Evolutionary conservation across 2,329 filamentous ascomycete genomes (phyloP), one percentile per base, ranked within the genome.

Genomic region (Salinomyces thailandicus): DNA sequence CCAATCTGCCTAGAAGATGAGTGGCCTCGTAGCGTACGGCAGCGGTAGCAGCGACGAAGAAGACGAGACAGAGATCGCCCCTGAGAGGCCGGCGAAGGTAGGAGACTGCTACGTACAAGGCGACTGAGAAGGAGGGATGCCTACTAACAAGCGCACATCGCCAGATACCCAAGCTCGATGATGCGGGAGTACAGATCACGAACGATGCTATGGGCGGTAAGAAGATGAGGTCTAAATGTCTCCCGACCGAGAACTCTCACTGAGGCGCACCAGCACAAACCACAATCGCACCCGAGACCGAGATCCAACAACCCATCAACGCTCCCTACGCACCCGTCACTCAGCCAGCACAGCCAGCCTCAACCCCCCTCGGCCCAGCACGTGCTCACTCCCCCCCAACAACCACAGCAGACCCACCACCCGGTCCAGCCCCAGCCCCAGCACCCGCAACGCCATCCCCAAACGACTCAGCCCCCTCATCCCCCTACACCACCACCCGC

Each of bases 401-500:
- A 7, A 11, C 27, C 14, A 15, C 27, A 8, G 27, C 27, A 12
- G 27, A 8, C 27, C 8, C 11, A 4, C 18, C 24, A 29, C 28
- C 18, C 11, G 18, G 18, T 9, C 9, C 35, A n/a, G 13, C 28
- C 12, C 12, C 14, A 5, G 17, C 16, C 17, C 14, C 29, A n/a
- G 20, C 32, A 29, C 28, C 30, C 24, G 33, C 33, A 12, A n/a
- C 24, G 11, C n/a, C 18, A 2, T 14, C 9, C 27, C 27, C 27
- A 13, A n/a, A 30, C 27, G 15, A 9, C 27, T 30, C 14, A 9
- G 11, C 11, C 11, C 27, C 27, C 27, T 9, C 27, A 20, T 87
- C 81, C 1, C 81, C 81, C 1, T 85, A 85, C 61, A 73, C 78
- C 1, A 63, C 72, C 31, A 72, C 69, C 42, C 77, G 81, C 46